Conservation (phyloP, 2,329 filamentous ascomycete genomes). For the Aschersonia sp. region DNA sequence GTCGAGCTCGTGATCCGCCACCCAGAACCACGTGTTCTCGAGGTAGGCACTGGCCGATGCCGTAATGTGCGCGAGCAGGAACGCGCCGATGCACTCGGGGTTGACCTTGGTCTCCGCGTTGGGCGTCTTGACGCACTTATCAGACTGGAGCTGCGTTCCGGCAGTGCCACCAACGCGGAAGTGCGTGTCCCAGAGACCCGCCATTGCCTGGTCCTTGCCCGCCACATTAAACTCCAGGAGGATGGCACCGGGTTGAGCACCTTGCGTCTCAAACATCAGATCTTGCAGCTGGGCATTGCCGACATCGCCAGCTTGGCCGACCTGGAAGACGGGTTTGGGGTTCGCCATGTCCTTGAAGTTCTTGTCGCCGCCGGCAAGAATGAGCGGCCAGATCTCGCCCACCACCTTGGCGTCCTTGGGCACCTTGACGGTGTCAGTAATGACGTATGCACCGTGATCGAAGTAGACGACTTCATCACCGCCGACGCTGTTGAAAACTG, state of each 20-base stretch:
- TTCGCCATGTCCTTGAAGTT: constrained; percentile 62
- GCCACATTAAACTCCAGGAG: constrained; percentile 85
- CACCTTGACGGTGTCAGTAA: constrained; percentile 56
- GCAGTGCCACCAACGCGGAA: constrained; percentile 80
- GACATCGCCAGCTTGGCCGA: constrained; percentile 63
- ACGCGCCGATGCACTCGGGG: constrained; percentile 57
- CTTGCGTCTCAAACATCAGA: constrained; percentile 71
- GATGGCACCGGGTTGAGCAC: constrained; percentile 74
- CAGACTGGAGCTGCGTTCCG: constrained; percentile 69
- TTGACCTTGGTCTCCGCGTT: constrained; percentile 45
- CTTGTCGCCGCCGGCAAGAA: constrained; percentile 63
- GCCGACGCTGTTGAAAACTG: constrained; percentile 53
- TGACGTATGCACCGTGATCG: constrained; percentile 58
- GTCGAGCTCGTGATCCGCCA: constrained; percentile 82
- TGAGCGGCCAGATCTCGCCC: constrained; percentile 81
- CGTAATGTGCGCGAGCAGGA: constrained; percentile 54
- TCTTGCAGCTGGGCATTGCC: constrained; percentile 82
- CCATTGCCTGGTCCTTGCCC: constrained; percentile 49
- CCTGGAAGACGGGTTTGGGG: constrained; percentile 72
- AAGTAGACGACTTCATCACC: constrained; percentile 57
- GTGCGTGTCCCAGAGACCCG: constrained; percentile 91
- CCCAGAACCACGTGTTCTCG: constrained; percentile 87
- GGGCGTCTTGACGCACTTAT: constrained; percentile 68
- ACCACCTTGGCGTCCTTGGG: constrained; percentile 75
- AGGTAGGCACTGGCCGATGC: constrained; percentile 55